Conservation (phyloP, 257 asterid genomes). For the Nicotiana tomentosiformis region DNA sequence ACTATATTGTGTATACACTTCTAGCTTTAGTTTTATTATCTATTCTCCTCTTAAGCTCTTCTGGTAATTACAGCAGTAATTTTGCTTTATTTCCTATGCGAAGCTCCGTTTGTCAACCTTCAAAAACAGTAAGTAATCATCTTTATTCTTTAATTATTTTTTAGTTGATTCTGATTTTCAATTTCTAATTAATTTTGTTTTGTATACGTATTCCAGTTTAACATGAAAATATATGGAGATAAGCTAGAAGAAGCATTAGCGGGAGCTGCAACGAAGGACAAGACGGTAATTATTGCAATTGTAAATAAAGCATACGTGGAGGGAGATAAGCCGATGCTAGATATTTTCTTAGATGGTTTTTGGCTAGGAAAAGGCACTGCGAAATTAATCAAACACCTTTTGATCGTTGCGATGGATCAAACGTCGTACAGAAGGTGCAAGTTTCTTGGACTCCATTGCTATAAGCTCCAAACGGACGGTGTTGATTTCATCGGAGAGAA, state of each 20-base stretch:
- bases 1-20: constrained; percentile 8
- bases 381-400: constrained; percentile 17
- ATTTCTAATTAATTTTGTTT: background rate
- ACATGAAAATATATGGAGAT: constrained; percentile 7
- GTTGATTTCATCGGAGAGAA: constrained; percentile 37
- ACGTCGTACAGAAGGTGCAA: constrained; percentile 37
- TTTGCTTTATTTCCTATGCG: background rate
- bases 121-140: background rate
- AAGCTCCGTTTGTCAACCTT: background rate
- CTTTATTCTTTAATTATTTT: background rate
- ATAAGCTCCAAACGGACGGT: constrained; percentile 36
- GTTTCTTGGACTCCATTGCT: constrained; percentile 35
- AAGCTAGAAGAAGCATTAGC: constrained; percentile 27
- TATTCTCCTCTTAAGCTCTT: background rate
- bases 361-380: constrained; percentile 43
- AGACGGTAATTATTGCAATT: constrained; percentile 38
- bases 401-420: constrained; percentile 46
- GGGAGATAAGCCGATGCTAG: constrained; percentile 43
- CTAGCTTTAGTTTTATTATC: background rate
- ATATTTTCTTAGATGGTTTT: constrained; percentile 46
- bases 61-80: background rate
- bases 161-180: background rate
- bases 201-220: background rate
- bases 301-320: constrained; percentile 46
- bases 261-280: constrained; percentile 22